These are phyloP conservation scores for Pseudopyrenochaeta lycopersici DNA, from an alignment of 2,329 filamentous ascomycete genomes.

Conservation along the genomic window DNA sequence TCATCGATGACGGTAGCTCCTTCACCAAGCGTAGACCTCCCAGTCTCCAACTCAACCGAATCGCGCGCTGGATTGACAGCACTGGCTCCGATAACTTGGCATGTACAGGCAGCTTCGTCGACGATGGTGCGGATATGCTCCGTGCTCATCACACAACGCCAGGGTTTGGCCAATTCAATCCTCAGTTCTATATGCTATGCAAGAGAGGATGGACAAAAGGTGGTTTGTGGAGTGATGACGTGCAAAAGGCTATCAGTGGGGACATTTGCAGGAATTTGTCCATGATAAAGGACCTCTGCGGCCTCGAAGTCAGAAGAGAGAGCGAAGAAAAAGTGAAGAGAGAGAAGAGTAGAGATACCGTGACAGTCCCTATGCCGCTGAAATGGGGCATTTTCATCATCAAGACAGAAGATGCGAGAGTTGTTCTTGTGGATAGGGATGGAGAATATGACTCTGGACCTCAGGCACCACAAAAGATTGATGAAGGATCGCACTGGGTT, in stretches of 20 bases:
- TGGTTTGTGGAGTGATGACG: slow-evolving; percentile 25
- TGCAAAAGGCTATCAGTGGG: slow-evolving; percentile 31
- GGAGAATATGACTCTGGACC: slow-evolving; percentile 39
- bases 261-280: slow-evolving; percentile 30
- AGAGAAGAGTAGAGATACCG: slow-evolving; percentile 14
- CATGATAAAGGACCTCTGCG: slow-evolving; percentile 11
- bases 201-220: slow-evolving; percentile 6
- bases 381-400: slow-evolving; percentile 37
- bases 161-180: slow-evolving; percentile 27
- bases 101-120: slow-evolving; percentile 38
- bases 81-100: slow-evolving; percentile 13
- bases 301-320: slow-evolving; percentile 13
- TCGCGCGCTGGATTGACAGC: slow-evolving; percentile 19
- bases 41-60: slow-evolving; percentile 4
- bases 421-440: slow-evolving; percentile 36
- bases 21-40: slow-evolving; percentile 25
- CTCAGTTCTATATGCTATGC: slow-evolving; percentile 21
- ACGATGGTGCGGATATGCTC: slow-evolving; percentile 38
- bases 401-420: slow-evolving; percentile 28
- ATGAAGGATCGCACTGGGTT: slow-evolving; percentile 14
- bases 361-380: slow-evolving; percentile 25
- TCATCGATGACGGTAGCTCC: slow-evolving; percentile 33
- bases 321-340: background rate
- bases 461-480: background rate
- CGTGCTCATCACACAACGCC: background rate